Base-by-base conservation (phyloP, 495 filamentous ascomycete species). In the Aspergillus campestris region DNA sequence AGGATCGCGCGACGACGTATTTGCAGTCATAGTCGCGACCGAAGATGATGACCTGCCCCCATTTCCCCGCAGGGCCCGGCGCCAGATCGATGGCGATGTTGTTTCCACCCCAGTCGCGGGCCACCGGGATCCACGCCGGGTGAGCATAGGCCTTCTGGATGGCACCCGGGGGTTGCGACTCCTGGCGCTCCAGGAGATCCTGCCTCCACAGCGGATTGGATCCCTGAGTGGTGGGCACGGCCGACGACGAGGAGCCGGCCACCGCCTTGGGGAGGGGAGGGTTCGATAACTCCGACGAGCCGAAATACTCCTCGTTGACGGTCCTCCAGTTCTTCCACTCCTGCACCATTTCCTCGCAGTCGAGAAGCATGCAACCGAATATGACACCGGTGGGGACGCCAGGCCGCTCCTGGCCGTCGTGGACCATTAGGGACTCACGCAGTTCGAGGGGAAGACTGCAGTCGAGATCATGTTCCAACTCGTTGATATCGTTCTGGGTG, bases 21-120 rank as follows among this genome's bases (percentile, higher is more conserved):
- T 97, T 99, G 66, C 86, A 94, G 63, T 99, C 92, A 64, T 95
- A 99, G 66, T 99, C 92, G 18, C 92, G 86, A 33, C 92, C 92
- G 50, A 95, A 95, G 35, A 99, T 78, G 53, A 99, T 95, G 39
- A 99, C 78, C 58, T 99, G 92, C 38, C 92, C 92, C 90, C 92
- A 99, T 64, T 79, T 81, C 14, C 92, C 92, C 11, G 78, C 77
- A 3, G 92, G 87, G 2, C 92, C 94, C 31, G 92, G 92, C 14
- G 94, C 89, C 38, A 99, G 77, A 64, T 99, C 92, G 30, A 95
- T 80, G 10, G 89, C 89, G 55, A 99, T 72, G 69, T 91, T 88
- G 75, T 99, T 99, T 55, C 92, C 92, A 55, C 92, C 92, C 92
- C 92, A 99, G 62, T 99, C 92, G 44, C 92, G 85, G 15, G 87